Percentiles rank a stretch among this genome's conserved stretches.
phyloP scores from a whole-genome alignment of 2,329 filamentous ascomycete genomes.

The Aspergillus brunneoviolaceus region DNA sequence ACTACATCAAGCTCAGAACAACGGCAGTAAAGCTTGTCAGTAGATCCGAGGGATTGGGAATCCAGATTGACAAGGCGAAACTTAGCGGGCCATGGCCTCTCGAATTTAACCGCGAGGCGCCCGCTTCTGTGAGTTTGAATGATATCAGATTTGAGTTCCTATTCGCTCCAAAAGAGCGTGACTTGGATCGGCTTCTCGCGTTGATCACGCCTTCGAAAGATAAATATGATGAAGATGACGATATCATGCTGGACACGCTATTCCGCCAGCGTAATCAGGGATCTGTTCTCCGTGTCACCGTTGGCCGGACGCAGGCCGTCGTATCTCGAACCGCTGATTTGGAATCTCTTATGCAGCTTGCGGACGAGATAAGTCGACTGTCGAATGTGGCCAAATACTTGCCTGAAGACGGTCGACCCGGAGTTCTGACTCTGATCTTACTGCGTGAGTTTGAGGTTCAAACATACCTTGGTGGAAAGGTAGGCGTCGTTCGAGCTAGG shows the following conservation, averaged over 20 bases:
- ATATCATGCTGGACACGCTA: constrained; percentile 91
- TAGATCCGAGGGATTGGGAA: constrained; percentile 67
- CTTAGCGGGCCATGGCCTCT: constrained; percentile 68
- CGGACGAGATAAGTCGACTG: constrained; percentile 75
- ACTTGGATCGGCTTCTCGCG: constrained; percentile 77
- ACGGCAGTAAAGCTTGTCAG: constrained; percentile 80
- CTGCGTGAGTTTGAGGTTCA: constrained; percentile 63
- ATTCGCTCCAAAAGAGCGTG: constrained; percentile 69
- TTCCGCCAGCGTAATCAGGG: constrained; percentile 84
- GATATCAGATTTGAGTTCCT: constrained; percentile 73
- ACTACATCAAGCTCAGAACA: constrained; percentile 70
- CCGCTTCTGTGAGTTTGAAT: constrained; percentile 62
- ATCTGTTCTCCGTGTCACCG: constrained; percentile 69
- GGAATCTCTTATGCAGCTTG: constrained; percentile 66
- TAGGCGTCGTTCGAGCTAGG: constrained; percentile 65
- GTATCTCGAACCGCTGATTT: constrained; percentile 66
- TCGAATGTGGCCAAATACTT: constrained; percentile 91
- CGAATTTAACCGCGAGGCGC: constrained; percentile 48
- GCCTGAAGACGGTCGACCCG: constrained; percentile 91
- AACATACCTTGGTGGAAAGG: constrained; percentile 63
- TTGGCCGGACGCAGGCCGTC: constrained; percentile 64
- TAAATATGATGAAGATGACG: constrained; percentile 84
- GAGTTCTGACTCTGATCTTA: constrained; percentile 71
- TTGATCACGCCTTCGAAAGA: constrained; percentile 90
- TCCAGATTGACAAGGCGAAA: constrained; percentile 74